These are phyloP conservation scores for Pachysolen tannophilus DNA, from an alignment of 805 yeast species.

Conservation along the genomic window DNA sequence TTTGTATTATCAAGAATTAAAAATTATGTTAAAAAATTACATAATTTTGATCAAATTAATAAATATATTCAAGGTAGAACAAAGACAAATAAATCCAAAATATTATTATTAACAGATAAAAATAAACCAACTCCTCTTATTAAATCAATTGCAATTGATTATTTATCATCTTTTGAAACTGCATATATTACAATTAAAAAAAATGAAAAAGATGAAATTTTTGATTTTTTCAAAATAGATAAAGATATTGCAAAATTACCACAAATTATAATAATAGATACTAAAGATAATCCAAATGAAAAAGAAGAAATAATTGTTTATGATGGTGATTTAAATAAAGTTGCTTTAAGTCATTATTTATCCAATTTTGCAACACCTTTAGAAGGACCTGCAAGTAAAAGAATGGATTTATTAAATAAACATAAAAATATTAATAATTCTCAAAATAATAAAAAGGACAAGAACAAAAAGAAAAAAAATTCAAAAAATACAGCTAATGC, in stretches of 20 bases:
- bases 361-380: constrained; percentile 20
- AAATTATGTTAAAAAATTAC: constrained; percentile 53
- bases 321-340: constrained; percentile 24
- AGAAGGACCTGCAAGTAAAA: constrained; percentile 26
- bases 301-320: constrained; percentile 11
- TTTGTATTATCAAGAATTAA: constrained; percentile 52
- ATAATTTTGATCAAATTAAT: constrained; percentile 23
- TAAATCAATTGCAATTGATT: constrained; percentile 67
- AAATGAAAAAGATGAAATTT: constrained; percentile 16
- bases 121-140: constrained; percentile 43
- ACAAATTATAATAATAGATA: constrained; percentile 15
- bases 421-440: constrained; percentile 12
- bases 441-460: constrained; percentile 14
- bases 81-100: constrained; percentile 23
- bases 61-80: constrained; percentile 16
- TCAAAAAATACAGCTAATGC: neutral
- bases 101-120: constrained; percentile 46
- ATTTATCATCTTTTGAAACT: constrained; percentile 40
- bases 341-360: constrained; percentile 23
- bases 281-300: constrained; percentile 13
- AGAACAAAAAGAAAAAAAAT: constrained; percentile 3
- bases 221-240: constrained; percentile 4
- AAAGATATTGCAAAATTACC: constrained; percentile 16
- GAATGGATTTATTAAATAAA: constrained; percentile 15
- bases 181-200: constrained; percentile 31